Base-by-base conservation (phyloP, 345 rosid genomes). In the Raphanus sativus region DNA sequence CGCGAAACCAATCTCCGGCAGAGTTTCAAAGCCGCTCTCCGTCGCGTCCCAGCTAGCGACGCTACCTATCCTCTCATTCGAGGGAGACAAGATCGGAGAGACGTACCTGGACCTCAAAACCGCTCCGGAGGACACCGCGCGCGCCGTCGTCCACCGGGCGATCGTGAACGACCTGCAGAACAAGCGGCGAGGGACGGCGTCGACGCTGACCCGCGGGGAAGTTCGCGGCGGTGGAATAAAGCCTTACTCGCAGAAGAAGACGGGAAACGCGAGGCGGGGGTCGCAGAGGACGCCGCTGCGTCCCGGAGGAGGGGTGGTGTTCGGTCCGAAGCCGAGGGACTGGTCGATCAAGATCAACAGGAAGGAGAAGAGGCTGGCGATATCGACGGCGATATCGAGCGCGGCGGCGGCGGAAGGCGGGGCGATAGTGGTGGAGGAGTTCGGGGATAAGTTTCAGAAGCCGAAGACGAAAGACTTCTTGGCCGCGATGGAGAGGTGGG, bases 161-260 rank as follows among this genome's bases (percentile, higher is more conserved):
- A 83, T 92, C 73, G 78, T 92, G 82, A 90, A 92, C 29, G 99
- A 92, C 85, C 75, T 70, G 33, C 97, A 83, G 75, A 92, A 92
- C 89, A 88, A 88, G 80, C 92, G 99, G 33, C 90, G 99, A 3
- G 98, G 98, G 33, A 92, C 97, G 13, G 98, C 99, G 11, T 92
- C 96, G 56, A 52, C 58, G 58, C 58, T 52, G 25, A 52, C 58
- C 8, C 58, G 58, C 58, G 58, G 58, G 1, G 25, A 95, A 75
- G 99, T 95, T 21, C 79, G 96, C 12, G 99, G 99, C 2, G 99
- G 99, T 11, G 99, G 99, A 0, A 87, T 52, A 68, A 95, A 95
- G 8, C 98, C 98, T 9, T 95, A 89, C 78, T 71, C 85, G 2
- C 98, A 95, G 77, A 95, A 92, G 96, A 89, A 88, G 73, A 92